Evolutionary conservation across 2,329 filamentous ascomycete species (phyloP), one percentile per base, ranked within the genome.

Genomic region (Aureobasidium sp.): DNA sequence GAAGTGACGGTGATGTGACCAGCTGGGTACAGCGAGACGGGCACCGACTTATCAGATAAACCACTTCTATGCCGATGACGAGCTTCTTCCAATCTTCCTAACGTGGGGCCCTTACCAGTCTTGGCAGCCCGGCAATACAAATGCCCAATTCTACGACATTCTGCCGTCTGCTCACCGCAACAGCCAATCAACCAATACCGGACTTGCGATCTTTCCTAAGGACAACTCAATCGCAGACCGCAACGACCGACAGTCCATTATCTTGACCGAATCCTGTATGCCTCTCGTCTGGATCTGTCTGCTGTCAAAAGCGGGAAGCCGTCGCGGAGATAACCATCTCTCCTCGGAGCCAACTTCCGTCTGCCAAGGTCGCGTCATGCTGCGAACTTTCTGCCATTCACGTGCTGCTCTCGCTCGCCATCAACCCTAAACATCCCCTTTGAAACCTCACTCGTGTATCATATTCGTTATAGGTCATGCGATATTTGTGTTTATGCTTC

Each of bases 21-120:
- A 36, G 34, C 8, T 34, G 9, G 41, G 41, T 21, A 15, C 25
- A 37, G 37, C 25, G 25, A 45, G 21, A 44, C 25, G 49, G 49
- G 25, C 5, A 10, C 49, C 34, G 21, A 27, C 52, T 55, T 55
- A 55, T 55, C 52, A 58, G 41, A 58, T 58, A 58, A 58, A 58
- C 39, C 16, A 44, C 52, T 55, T 55, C 52, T 58, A 47, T 45
- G 30, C 54, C 32, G 30, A 58, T 58, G 54, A 58, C 54, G 54
- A 45, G 29, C 54, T 13, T 42, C 50, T 55, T 30, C 39, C 52
- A 42, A 44, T 34, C 25, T 34, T 37, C 11, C 32, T 37, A 16
- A 44, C 54, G 54, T 58, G 54, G 54, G 54, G 39, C 52, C 34
- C 39, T 55, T 29, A n/a, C 13, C 39, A 30, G 41, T 11, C 53